Evolutionary conservation across 2,329 filamentous ascomycete species (phyloP).

Genomic region (Allantophomopsis cytisporea): DNA sequence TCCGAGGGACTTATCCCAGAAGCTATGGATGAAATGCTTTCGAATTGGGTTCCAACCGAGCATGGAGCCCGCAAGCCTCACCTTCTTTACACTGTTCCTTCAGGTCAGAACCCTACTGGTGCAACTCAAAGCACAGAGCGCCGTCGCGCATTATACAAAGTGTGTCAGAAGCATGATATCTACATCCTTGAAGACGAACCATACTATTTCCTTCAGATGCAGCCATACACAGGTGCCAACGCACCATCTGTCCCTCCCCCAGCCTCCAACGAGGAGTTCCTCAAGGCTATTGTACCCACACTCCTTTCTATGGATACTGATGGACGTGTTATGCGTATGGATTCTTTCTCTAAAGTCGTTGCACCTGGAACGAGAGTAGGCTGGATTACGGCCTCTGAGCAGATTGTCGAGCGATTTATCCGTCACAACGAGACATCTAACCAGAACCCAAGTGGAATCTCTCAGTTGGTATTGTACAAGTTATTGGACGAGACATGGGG

Average conservation of each 20-base stretch:
- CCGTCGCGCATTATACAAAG: conserved; percentile 46
- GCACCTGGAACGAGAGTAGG: conserved; percentile 70
- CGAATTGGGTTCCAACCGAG: conserved; percentile 46
- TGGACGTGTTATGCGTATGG: conserved; percentile 78
- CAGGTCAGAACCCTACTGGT: conserved; percentile 66
- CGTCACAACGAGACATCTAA: conserved; percentile 73
- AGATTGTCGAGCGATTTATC: conserved; percentile 71
- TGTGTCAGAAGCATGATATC: conserved; percentile 58
- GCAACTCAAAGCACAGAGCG: conserved; percentile 48
- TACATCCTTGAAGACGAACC: conserved; percentile 64
- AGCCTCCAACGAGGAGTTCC: conserved; percentile 55
- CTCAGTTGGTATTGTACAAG: conserved; percentile 76
- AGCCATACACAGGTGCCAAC: conserved; percentile 35
- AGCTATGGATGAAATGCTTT: conserved; percentile 47
- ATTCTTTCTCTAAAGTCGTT: conserved; percentile 88
- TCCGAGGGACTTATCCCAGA: conserved; percentile 48
- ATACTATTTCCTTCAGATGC: conserved; percentile 62
- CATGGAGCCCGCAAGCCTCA: conserved; percentile 49
- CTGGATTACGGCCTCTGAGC: conserved; percentile 80
- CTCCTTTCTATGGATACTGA: conserved; percentile 72
- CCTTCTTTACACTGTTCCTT: conserved; percentile 58
- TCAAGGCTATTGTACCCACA: conserved; percentile 59
- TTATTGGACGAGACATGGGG: conserved; percentile 91
- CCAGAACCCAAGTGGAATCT: conserved; percentile 76
- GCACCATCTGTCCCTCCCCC: conserved; percentile 35